Conservation (phyloP, 2,329 filamentous ascomycete genomes). For the Thelonectria discophora region DNA sequence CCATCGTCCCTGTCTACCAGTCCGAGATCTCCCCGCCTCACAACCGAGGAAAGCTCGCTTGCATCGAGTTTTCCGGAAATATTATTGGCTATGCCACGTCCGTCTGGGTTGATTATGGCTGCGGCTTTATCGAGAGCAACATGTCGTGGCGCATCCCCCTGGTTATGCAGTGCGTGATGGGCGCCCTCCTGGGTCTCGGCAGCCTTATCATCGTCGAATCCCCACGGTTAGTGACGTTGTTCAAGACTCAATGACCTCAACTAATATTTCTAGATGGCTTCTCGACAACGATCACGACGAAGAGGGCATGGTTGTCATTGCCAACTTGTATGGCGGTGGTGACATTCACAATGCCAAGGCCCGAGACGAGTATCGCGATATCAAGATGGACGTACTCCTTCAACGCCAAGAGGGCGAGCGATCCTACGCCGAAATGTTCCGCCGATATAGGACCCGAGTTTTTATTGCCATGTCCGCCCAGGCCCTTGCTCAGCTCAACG, state of each 20-base stretch:
- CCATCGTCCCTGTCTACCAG: constrained; percentile 93
- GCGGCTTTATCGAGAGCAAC: constrained; percentile 85
- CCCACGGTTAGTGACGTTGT: constrained; percentile 71
- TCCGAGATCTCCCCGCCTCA: constrained; percentile 96
- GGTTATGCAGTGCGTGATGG: constrained; percentile 95
- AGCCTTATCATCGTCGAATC: constrained; percentile 96
- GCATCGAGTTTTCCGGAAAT: constrained; percentile 98
- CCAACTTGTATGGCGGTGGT: constrained; percentile 93
- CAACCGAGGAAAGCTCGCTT: constrained; percentile 93
- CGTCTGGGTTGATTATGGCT: constrained; percentile 99
- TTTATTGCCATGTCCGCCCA: constrained; percentile 99
- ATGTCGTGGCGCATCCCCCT: constrained; percentile 91
- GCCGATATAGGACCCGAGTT: constrained; percentile 87
- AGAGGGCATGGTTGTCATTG: constrained; percentile 97
- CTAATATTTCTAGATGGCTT: constrained; percentile 76
- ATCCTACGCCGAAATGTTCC: constrained; percentile 94
- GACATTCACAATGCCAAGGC: constrained; percentile 95
- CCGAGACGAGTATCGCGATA: constrained; percentile 95
- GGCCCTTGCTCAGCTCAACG: constrained; percentile 93
- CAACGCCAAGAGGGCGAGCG: constrained; percentile 95
- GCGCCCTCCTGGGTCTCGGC: constrained; percentile 81
- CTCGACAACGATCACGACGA: constrained; percentile 98
- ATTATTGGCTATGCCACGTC: constrained; percentile 95
- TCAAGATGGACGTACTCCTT: constrained; percentile 96
- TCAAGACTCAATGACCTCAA: constrained; percentile 12